Conservation (phyloP, 345 rosid species). For the Camelina hispida region DNA sequence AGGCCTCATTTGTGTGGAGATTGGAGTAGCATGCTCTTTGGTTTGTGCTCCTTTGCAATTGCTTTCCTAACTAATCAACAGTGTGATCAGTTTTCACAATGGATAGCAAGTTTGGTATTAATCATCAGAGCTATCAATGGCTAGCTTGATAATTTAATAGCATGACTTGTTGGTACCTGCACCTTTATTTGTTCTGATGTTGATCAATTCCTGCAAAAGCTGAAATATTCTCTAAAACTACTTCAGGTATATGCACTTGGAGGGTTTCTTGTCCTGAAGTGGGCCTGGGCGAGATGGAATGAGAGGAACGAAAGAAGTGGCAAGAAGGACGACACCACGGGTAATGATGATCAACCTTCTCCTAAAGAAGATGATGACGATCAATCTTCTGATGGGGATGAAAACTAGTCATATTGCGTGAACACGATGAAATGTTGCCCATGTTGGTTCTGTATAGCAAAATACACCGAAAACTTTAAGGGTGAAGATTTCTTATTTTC, state of each 20-base stretch:
- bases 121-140: not conserved
- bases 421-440: conserved; percentile 11
- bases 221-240: not conserved
- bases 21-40: no score
- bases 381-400: conserved; percentile 27
- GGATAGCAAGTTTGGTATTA: not conserved
- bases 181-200: not conserved
- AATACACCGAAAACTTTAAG: conserved; percentile 11
- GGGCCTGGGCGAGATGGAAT: conserved; percentile 91
- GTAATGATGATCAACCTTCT: conserved; percentile 42
- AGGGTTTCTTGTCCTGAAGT: conserved; percentile 74
- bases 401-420: conserved; percentile 33
- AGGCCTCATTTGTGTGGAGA: not conserved
- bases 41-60: not conserved
- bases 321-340: conserved; percentile 48
- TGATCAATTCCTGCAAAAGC: conserved; percentile 23
- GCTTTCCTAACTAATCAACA: not conserved
- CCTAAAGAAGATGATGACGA: conserved; percentile 22
- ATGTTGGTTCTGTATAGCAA: conserved; percentile 44
- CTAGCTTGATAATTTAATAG: not conserved
- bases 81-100: not conserved
- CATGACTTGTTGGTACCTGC: not conserved
- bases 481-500: conserved; percentile 34
- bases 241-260: conserved; percentile 82
- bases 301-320: conserved; percentile 71